Percentiles rank a stretch among this genome's conserved stretches.
Conservation (phyloP, 169 alveolate genomes). For the Cryptosporidium parvum region DNA sequence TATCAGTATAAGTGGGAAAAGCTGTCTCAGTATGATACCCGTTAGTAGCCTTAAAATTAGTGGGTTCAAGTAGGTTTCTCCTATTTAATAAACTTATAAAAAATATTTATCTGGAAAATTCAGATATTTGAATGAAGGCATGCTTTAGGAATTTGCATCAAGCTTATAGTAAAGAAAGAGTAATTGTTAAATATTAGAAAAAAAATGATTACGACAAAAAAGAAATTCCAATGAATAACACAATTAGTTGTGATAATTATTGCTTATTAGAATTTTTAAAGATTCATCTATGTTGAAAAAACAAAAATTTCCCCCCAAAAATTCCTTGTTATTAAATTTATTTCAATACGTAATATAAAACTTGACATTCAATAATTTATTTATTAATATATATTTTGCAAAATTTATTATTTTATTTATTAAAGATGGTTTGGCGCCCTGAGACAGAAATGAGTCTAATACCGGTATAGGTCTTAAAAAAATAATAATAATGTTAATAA, state of each 20-base stretch:
- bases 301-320: not conserved
- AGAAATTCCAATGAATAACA: too few relatives aligned
- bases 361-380: not conserved
- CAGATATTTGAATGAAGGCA: too few relatives aligned
- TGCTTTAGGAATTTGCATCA: too few relatives aligned
- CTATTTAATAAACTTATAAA: not conserved
- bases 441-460: constrained; percentile 33
- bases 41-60: not conserved
- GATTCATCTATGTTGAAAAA: too few relatives aligned
- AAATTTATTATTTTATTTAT: not conserved
- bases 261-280: too few relatives aligned
- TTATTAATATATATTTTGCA: not conserved
- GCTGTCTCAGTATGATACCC: not conserved
- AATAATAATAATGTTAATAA: not conserved
- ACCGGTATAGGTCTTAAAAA: constrained; percentile 22
- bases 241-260: too few relatives aligned
- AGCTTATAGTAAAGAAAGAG: not conserved
- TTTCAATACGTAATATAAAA: not conserved
- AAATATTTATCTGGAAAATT: not conserved
- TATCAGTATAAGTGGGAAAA: not conserved
- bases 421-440: constrained; percentile 4
- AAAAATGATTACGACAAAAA: too few relatives aligned
- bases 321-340: too few relatives aligned
- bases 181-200: not conserved
- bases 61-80: not conserved